A percentile compares a stretch with the other conserved stretches of the same genome.
Conservation (phyloP, 2,329 filamentous ascomycete genomes). For the Epicoccum nigrum region DNA sequence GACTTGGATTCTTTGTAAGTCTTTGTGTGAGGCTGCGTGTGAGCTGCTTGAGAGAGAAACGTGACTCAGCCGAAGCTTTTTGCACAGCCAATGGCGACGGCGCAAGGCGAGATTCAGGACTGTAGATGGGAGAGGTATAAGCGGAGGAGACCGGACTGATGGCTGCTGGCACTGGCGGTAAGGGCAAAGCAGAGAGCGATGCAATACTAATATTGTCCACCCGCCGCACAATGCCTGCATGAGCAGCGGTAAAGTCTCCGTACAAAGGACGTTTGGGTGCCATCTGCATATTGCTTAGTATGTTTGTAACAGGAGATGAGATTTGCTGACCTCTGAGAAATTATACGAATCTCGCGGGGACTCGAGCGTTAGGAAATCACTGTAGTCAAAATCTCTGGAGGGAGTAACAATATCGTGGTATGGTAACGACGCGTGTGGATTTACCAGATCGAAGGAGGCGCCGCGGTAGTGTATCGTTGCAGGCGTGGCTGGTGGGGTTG, state of each 20-base stretch:
- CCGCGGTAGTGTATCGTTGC: slow-evolving; percentile 49
- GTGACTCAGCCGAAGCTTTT: slow-evolving; percentile 30
- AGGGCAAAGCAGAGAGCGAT: slow-evolving; percentile 26
- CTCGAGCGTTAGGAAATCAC: slow-evolving; percentile 37
- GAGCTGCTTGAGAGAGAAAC: slow-evolving; percentile 41
- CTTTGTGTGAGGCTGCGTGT: slow-evolving; percentile 38
- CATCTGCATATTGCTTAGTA: slow-evolving; percentile 32
- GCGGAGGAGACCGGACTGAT: slow-evolving; percentile 36
- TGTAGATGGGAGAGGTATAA: slow-evolving; percentile 36
- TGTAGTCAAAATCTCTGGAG: slow-evolving; percentile 43
- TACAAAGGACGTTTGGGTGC: slow-evolving; percentile 39
- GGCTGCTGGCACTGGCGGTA: slow-evolving; percentile 34
- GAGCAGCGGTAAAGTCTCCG: slow-evolving; percentile 37
- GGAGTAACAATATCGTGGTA: slow-evolving; percentile 47
- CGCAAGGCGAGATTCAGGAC: slow-evolving; percentile 28
- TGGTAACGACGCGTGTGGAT: slow-evolving; percentile 46
- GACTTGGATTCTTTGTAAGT: slow-evolving; percentile 22
- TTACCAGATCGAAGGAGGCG: slow-evolving; percentile 49
- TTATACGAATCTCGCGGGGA: slow-evolving; percentile 31
- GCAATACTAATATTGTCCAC: slow-evolving; percentile 22
- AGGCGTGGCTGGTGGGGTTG: slow-evolving; percentile 46
- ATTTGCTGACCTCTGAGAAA: slow-evolving; percentile 31
- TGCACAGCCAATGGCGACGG: slow-evolving; percentile 28
- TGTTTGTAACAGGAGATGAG: neutral
- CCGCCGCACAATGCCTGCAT: slow-evolving; percentile 36